Evolutionary conservation across 2,329 filamentous ascomycete genomes (phyloP), one percentile per base, ranked within the genome.

Genomic region (Paecilomyces niveus): DNA sequence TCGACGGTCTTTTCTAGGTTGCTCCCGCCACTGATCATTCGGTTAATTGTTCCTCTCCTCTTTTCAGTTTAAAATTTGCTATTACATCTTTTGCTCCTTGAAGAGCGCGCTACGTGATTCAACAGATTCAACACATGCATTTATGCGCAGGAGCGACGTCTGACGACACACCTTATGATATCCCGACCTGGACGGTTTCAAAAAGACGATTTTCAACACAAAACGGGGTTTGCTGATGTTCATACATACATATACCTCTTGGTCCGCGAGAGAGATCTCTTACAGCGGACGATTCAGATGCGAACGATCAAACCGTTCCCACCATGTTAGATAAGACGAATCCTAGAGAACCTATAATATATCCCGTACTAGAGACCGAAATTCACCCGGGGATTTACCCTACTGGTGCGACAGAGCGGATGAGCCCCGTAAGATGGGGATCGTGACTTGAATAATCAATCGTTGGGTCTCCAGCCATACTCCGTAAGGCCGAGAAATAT

Each of bases 1-100:
- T 93, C 64, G 86, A 90, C 59, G 89, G 94, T 4, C 83, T 99
- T 58, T 99, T 97, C 21, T 52, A 52, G 50, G n/a, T 29, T 29
- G 5, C 13, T 21, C 5, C 50, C 21, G 21, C 50, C 50, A 29
- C 24, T 18, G 4, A 8, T 45, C 35, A 7, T 6, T n/a, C 35
- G 15, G 15, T 76, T 99, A 91, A 54, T 45, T n/a, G 8, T 45
- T 26, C 32, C 24, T 24, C 35, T 51, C n/a, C 31, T 54, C n/a
- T 11, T 55, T 39, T 54, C 26, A 10, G n/a, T 39, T 53, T 52
- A 49, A 51, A 33, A 18, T 50, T 55, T 54, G n/a, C n/a, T n/a
- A n/a, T n/a, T 57, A 7, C 26, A 55, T 21, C 15, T 31, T 1
- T 54, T 54, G 32, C 35, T 45, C 35, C 8, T 3, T 29, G n/a